Percentiles rank a stretch among this genome's conserved stretches.
Conservation (phyloP, 1,284 basidiomycete species). For the Hymenochaete sp. region DNA sequence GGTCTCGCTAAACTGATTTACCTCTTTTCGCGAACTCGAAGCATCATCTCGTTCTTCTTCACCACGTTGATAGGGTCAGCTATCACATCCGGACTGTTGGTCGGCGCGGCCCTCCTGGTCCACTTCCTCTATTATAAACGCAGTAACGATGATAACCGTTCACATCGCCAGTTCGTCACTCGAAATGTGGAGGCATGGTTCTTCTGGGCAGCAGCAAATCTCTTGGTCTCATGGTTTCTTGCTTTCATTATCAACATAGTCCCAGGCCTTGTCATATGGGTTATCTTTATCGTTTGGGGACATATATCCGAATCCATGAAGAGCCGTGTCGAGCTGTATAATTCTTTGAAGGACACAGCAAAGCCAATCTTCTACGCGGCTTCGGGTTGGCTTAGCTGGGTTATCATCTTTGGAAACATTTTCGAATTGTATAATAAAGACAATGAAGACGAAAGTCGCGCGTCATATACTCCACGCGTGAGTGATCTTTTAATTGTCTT, state of each 20-base stretch:
- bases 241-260: conserved; percentile 61
- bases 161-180: conserved; percentile 48
- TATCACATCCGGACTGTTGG: conserved; percentile 51
- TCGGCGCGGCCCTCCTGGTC: conserved; percentile 50
- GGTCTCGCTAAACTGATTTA: not conserved
- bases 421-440: conserved; percentile 43
- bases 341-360: conserved; percentile 54
- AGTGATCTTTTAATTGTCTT: conserved; percentile 13
- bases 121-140: conserved; percentile 62
- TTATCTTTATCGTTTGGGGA: conserved; percentile 57
- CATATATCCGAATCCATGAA: conserved; percentile 65
- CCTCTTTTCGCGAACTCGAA: conserved; percentile 24
- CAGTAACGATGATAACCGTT: conserved; percentile 33
- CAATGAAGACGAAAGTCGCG: conserved; percentile 38
- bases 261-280: conserved; percentile 42
- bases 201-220: conserved; percentile 69
- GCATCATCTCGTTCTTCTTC: conserved; percentile 53
- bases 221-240: conserved; percentile 68
- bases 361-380: conserved; percentile 64
- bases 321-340: conserved; percentile 56
- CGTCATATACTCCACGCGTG: conserved; percentile 44
- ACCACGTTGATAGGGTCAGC: conserved; percentile 64
- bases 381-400: conserved; percentile 60
- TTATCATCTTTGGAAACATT: conserved; percentile 56
- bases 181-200: conserved; percentile 69